Conservation (phyloP, 768 basidiomycete species). For the Amanita fuliginea region DNA sequence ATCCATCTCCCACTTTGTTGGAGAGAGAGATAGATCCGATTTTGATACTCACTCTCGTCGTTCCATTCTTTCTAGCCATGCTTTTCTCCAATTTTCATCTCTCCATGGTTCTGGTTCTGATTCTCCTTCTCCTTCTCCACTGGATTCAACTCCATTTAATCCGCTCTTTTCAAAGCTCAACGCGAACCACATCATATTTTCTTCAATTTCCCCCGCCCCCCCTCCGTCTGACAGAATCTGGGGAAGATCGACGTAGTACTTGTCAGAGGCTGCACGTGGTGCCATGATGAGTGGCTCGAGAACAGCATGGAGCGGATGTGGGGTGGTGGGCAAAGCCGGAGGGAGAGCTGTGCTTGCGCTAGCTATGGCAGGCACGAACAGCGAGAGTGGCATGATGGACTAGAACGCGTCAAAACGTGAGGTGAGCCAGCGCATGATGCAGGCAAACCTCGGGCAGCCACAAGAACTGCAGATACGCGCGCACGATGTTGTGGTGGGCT, state of each 20-base stretch:
- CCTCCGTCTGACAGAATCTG: slow-evolving; percentile 47
- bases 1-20: too few species aligned
- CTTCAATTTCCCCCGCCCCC: slow-evolving; percentile 54
- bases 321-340: slow-evolving; percentile 12
- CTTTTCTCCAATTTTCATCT: slow-evolving; percentile 41
- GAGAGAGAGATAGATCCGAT: too few species aligned
- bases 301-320: slow-evolving; percentile 46
- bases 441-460: slow-evolving; percentile 61
- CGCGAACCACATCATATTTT: slow-evolving; percentile 70
- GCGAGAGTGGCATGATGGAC: slow-evolving; percentile 61
- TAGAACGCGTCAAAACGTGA: slow-evolving; percentile 15
- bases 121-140: slow-evolving; percentile 13
- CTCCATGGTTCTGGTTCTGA: slow-evolving; percentile 27
- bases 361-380: slow-evolving; percentile 44
- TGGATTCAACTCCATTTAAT: slow-evolving; percentile 9
- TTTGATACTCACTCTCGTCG: slow-evolving; percentile 42
- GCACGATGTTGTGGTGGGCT: slow-evolving; percentile 35
- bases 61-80: slow-evolving; percentile 59
- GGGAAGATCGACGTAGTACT: slow-evolving; percentile 57
- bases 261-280: slow-evolving; percentile 37
- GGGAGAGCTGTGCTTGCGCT: slow-evolving; percentile 30
- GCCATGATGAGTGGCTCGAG: slow-evolving; percentile 59
- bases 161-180: slow-evolving; percentile 48
- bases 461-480: slow-evolving; percentile 66
- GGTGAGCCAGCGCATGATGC: not conserved